Conservation (phyloP, 2,329 filamentous ascomycete species). For the Cladorrhinum sp. region DNA sequence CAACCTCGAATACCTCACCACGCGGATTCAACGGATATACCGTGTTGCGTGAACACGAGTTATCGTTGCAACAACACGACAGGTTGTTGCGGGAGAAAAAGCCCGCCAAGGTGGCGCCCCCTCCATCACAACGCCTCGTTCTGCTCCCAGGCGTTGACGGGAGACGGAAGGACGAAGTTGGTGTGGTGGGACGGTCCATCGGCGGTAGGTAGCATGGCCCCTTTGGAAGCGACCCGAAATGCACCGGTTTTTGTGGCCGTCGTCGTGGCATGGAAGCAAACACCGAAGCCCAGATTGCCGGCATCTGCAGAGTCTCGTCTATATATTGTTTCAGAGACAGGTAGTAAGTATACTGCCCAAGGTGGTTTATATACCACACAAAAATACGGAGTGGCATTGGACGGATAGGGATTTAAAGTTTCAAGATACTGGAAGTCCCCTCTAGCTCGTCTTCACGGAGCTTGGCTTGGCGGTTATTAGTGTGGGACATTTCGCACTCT, state of each 20-base stretch:
- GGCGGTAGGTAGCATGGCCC: background rate
- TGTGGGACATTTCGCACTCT: background rate
- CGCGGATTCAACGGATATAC: background rate
- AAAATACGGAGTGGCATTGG: too few relatives aligned
- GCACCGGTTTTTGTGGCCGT: too few relatives aligned
- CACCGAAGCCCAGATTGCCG: background rate
- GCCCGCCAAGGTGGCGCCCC: background rate
- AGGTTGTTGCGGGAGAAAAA: background rate
- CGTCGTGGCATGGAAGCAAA: background rate
- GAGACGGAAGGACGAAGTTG: background rate
- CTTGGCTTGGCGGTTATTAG: background rate
- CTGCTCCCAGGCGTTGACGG: background rate
- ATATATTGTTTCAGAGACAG: too few relatives aligned
- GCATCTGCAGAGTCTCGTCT: background rate
- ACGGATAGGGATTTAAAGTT: background rate
- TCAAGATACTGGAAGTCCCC: background rate
- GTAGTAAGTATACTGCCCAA: too few relatives aligned
- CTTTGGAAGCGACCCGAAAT: background rate
- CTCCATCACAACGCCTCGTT: background rate
- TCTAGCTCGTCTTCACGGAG: background rate
- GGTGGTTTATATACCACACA: too few relatives aligned
- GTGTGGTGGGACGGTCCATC: background rate
- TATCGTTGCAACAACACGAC: background rate
- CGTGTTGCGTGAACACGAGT: background rate
- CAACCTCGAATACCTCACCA: too few relatives aligned